Base-by-base conservation (phyloP, 495 filamentous ascomycete genomes). In the Hyaloscypha bicolor region DNA sequence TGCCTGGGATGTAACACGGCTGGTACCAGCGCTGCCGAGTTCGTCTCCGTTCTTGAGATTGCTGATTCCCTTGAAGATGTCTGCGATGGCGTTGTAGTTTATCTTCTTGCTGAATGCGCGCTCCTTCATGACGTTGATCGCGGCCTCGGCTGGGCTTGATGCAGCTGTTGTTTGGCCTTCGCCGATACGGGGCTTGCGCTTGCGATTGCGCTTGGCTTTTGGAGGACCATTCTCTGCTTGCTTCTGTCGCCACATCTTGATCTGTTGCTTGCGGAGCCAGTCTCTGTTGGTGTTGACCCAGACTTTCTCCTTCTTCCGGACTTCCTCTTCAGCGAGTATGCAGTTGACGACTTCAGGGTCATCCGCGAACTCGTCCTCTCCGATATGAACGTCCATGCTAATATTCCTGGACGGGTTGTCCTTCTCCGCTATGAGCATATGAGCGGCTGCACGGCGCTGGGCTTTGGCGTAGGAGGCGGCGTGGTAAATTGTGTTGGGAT, bases 281-380 rank as follows among this genome's bases (percentile, higher is more conserved):
- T 94, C 91, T 72, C 92, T 90, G 77, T 98, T 97, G 70, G 92
- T 87, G 66, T 93, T 91, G n/a, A 93, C 85, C 95, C 95, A 99
- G 62, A 98, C 91, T 55, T 83, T 82, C 75, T 96, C 93, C 73
- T 97, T 97, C 69, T 93, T 82, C 5, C 83, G 82, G 2, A 87
- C 81, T 76, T 98, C 94, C 3, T 80, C 80, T 6, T 86, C 82
- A 0, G 81, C 80, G n/a, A 97, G 84, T 51, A 90, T 75, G 76
- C 93, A 96, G 69, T 89, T 86, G 62, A 79, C 74, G 29, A 98
- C 91, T 76, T 99, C 95, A 0, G 90, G 90, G 69, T 94, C 91
- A 70, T 96, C 86, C 4, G 86, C 90, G 72, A 97, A 97, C 75
- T 97, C 94, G 33, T 86, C 79, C 32, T 88, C 88, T 68, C 81